Conservation (phyloP, 176 grass and related monocot species). For the Musa troglodytarum region DNA sequence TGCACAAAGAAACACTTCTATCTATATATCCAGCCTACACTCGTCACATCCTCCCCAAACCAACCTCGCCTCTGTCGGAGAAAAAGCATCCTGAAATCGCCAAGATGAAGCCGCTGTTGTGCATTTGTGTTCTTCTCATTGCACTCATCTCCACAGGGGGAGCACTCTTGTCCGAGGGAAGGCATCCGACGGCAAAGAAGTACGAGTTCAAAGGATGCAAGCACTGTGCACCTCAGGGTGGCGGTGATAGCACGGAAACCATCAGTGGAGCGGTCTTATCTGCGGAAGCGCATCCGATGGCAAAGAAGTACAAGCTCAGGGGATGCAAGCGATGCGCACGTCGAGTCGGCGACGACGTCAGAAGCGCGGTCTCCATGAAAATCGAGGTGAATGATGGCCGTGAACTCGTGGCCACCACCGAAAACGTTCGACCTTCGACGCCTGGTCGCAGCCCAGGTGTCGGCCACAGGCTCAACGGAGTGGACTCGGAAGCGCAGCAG, state of each 20-base stretch:
- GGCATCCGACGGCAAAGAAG: conserved; percentile 13
- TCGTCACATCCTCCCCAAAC: too few species aligned
- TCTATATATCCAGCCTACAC: too few species aligned
- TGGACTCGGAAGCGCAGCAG: neutral
- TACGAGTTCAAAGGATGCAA: neutral
- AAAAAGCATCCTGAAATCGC: too few species aligned
- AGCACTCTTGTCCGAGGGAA: conserved; percentile 10
- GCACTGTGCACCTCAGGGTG: neutral
- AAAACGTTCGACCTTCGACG: conserved; percentile 32
- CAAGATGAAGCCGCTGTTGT: neutral
- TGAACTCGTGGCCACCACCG: conserved; percentile 1
- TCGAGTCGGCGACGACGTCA: neutral
- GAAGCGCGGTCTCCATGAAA: neutral
- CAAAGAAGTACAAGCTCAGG: neutral
- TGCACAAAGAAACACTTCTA: too few species aligned
- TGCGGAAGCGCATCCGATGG: too few species aligned
- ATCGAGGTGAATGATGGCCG: neutral
- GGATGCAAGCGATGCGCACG: neutral
- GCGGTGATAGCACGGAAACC: conserved; percentile 16
- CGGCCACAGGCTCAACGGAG: conserved; percentile 31
- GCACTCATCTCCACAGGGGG: conserved; percentile 1
- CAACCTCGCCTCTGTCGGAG: too few species aligned
- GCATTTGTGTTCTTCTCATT: conserved; percentile 8
- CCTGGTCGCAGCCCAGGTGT: conserved; percentile 65
- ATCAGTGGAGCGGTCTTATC: neutral